Percentiles rank a stretch among this genome's conserved stretches.
phyloP scores from a whole-genome alignment of 2,329 filamentous ascomycete species.

The Curvularia eragrostidis region DNA sequence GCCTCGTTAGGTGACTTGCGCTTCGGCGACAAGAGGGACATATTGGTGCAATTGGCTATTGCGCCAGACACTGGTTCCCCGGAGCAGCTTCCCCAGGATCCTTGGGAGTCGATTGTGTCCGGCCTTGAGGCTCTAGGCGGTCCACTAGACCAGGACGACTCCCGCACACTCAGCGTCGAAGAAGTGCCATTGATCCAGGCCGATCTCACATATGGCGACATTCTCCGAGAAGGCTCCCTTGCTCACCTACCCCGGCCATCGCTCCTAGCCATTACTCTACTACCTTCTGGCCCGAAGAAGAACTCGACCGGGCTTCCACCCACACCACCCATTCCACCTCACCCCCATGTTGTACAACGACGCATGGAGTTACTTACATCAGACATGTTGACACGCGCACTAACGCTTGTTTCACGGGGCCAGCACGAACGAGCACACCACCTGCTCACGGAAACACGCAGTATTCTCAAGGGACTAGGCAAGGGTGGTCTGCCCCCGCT shows the following conservation, averaged over 20 bases:
- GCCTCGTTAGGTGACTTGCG: conserved; percentile 88
- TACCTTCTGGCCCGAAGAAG: conserved; percentile 72
- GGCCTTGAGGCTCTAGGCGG: conserved; percentile 92
- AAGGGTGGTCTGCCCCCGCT: conserved; percentile 94
- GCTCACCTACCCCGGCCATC: conserved; percentile 89
- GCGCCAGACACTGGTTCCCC: conserved; percentile 81
- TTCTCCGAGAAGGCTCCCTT: conserved; percentile 84
- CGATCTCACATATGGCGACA: conserved; percentile 91
- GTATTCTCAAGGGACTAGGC: conserved; percentile 92
- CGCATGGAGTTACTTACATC: conserved; percentile 98
- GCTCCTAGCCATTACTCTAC: conserved; percentile 92
- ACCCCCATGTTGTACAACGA: conserved; percentile 92
- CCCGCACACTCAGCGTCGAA: conserved; percentile 83
- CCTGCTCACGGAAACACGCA: conserved; percentile 88
- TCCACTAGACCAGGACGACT: conserved; percentile 83
- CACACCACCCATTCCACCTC: conserved; percentile 82
- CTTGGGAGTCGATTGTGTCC: conserved; percentile 97
- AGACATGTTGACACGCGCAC: conserved; percentile 92
- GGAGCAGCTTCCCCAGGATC: conserved; percentile 87
- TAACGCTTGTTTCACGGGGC: conserved; percentile 87
- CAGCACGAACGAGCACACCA: conserved; percentile 95
- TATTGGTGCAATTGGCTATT: conserved; percentile 83
- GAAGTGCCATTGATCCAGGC: conserved; percentile 95
- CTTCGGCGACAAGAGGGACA: conserved; percentile 86
- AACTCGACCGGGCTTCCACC: conserved; percentile 61